Percentiles rank a stretch among this genome's conserved stretches.
phyloP scores from a whole-genome alignment of 176 grass and related monocot genomes.

The Echinochloa phyllopogon region DNA sequence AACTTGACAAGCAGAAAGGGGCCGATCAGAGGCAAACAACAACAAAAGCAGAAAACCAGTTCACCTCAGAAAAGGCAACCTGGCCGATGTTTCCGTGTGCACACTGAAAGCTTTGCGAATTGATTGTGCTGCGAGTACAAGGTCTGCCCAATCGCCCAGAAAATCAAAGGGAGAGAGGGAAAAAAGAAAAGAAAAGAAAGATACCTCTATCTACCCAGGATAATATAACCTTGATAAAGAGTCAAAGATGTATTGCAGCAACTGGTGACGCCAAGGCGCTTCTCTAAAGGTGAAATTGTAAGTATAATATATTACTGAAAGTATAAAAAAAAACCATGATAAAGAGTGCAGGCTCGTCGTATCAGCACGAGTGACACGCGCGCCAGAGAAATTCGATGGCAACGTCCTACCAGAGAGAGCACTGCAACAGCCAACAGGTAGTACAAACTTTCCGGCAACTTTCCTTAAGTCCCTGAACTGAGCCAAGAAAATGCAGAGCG shows the following conservation, averaged over 20 bases:
- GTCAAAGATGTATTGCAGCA: background rate
- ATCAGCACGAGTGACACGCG: background rate
- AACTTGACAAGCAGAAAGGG: background rate
- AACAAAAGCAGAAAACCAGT: background rate
- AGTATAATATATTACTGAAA: too few relatives aligned
- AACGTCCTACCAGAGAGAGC: background rate
- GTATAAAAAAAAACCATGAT: background rate
- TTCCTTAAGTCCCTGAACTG: too few relatives aligned
- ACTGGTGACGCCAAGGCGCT: too few relatives aligned
- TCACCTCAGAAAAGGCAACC: too few relatives aligned
- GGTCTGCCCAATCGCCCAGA: background rate
- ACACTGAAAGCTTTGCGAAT: background rate
- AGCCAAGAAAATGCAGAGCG: too few relatives aligned
- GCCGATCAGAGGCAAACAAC: background rate
- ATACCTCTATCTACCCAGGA: background rate
- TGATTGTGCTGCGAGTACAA: background rate
- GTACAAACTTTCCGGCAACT: too few relatives aligned
- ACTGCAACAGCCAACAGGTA: too few relatives aligned
- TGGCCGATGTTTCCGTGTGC: background rate
- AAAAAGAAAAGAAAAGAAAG: too few relatives aligned
- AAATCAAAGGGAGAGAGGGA: background rate
- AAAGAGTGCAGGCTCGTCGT: background rate
- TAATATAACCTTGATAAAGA: background rate
- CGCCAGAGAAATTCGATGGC: background rate
- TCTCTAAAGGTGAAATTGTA: too few relatives aligned